These are phyloP conservation scores for Colletotrichum ledebouriae DNA, from an alignment of 2,329 filamentous ascomycete species.

Conservation along the genomic window DNA sequence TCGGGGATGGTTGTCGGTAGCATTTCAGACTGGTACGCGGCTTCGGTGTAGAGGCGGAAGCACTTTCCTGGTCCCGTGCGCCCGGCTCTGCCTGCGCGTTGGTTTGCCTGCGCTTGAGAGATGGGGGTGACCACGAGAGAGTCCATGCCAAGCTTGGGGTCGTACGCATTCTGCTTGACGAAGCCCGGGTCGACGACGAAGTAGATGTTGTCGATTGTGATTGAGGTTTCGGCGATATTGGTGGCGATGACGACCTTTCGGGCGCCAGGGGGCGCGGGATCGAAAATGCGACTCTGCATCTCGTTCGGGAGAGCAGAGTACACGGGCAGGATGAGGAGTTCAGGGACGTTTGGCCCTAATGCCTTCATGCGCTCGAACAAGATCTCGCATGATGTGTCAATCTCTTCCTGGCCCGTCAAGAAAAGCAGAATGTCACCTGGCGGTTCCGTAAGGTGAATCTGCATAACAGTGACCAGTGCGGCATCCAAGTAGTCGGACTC, in stretches of 20 bases:
- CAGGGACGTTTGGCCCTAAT: conserved; percentile 88
- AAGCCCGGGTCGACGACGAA: conserved; percentile 98
- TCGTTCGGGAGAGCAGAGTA: conserved; percentile 94
- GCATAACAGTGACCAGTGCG: conserved; percentile 96
- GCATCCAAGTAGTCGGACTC: conserved; percentile 96
- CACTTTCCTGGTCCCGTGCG: conserved; percentile 96
- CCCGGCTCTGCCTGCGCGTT: conserved; percentile 91
- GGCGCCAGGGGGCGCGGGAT: conserved; percentile 86
- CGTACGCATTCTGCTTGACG: conserved; percentile 97
- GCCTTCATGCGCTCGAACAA: conserved; percentile 97
- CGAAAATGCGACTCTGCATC: conserved; percentile 94
- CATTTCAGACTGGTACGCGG: conserved; percentile 97
- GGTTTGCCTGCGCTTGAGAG: conserved; percentile 95
- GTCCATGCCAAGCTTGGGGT: conserved; percentile 98
- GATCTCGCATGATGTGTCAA: conserved; percentile 94
- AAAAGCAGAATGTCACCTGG: conserved; percentile 96
- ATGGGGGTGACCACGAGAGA: conserved; percentile 95
- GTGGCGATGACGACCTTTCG: conserved; percentile 98
- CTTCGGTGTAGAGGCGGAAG: conserved; percentile 95
- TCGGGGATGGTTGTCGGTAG: conserved; percentile 95
- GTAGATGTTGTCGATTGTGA: conserved; percentile 98
- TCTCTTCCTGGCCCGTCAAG: conserved; percentile 97
- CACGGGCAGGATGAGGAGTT: conserved; percentile 93
- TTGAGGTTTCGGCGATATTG: conserved; percentile 97
- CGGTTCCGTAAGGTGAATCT: conserved; percentile 94